These are phyloP conservation scores for Solanum arcanum DNA, from an alignment of 257 asterid genomes.

Conservation along the genomic window DNA sequence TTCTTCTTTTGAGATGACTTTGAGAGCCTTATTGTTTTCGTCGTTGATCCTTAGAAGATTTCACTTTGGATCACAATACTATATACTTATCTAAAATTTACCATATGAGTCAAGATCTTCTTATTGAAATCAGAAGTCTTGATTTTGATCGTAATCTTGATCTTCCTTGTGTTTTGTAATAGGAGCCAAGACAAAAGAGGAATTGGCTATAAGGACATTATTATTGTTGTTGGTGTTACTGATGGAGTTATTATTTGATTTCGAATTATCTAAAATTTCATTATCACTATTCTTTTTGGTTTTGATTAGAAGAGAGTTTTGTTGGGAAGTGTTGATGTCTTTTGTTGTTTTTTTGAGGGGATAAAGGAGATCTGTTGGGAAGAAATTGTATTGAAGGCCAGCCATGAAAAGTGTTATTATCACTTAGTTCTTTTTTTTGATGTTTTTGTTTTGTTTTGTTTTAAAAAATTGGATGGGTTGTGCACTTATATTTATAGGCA, in stretches of 20 bases:
- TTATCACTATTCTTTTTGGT: background rate
- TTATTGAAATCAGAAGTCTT: background rate
- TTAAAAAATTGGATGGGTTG: background rate
- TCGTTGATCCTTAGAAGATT: background rate
- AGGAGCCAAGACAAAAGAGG: background rate
- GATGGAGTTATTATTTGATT: background rate
- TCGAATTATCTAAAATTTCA: background rate
- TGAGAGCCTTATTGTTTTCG: background rate
- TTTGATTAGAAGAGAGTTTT: background rate
- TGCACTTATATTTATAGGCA: background rate
- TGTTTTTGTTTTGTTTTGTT: background rate
- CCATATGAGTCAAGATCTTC: background rate
- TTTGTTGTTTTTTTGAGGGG: background rate
- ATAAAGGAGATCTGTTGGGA: constrained; percentile 4
- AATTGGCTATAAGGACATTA: background rate
- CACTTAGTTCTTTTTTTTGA: background rate
- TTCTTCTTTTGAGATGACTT: background rate
- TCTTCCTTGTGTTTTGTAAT: background rate
- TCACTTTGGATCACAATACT: background rate
- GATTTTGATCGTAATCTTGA: background rate
- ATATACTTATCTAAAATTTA: background rate
- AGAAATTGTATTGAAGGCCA: constrained; percentile 11
- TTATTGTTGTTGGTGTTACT: background rate
- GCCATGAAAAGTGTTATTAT: background rate
- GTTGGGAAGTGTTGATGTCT: background rate